Base-by-base conservation (phyloP, 495 filamentous ascomycete genomes). In the Hypoxylon cercidicola region DNA sequence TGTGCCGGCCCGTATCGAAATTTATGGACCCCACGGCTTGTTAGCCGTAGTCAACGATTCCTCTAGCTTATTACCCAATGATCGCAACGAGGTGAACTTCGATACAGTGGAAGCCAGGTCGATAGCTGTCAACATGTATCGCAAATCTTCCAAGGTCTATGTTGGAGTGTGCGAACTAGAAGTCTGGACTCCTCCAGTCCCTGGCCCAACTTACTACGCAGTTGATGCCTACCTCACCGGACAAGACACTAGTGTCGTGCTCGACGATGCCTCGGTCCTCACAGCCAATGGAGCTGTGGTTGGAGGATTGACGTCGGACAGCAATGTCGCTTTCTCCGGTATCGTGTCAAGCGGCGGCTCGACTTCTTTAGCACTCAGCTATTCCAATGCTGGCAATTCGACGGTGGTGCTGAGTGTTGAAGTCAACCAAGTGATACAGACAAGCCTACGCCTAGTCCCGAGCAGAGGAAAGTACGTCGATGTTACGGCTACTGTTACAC, bases 51-150 rank as follows among this genome's bases (percentile, higher is more conserved):
- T 72, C 23, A 19, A 64, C 16, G 58, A 66, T 16, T 72, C 62
- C 30, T 62, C 66, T 1, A 68, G 48, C 8, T 71, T 77, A 20
- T 43, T 78, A 37, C 57, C 71, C 2, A 81, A 81, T 55, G 77
- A 77, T 34, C 60, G 69, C 8, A 81, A 81, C 55, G 74, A 75
- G 8, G 52, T 81, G 28, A 62, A 41, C 25, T 80, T 81, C 39
- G 64, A 58, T 4, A 18, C 43, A 28, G 60, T 60, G 0, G 72
- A 74, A 46, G 76, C 75, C 2, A 57, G 63, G 7, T 72, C 73
- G 11, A 12, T 78, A 28, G 64, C 70, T 0, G 64, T 78, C 25
- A 75, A 74, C 30, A 20, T 78, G 64, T 76, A 62, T 48, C 74
- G 71, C 9, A 56, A 67, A 34, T 66, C 71, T 16, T 32, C 54